Base-by-base conservation (phyloP, 1,284 basidiomycete species). In the Ceratobasidium sp. region DNA sequence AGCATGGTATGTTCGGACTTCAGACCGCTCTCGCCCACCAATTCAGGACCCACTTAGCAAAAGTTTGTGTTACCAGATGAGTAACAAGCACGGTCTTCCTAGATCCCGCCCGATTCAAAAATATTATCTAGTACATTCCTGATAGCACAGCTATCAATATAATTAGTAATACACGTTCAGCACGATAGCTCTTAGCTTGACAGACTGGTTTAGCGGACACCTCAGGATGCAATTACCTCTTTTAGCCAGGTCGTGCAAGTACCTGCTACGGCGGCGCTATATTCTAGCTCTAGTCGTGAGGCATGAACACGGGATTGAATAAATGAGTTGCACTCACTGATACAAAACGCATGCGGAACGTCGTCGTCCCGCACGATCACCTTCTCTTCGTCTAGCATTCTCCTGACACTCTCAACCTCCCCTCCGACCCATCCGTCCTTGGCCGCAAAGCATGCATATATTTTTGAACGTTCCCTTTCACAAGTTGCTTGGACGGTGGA, bases 341-440 rank as follows among this genome's bases (percentile, higher is more conserved):
- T 86, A 75, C 86, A 89, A 77, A 89, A 90, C 5, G 86, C 84
- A 76, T 90, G 88, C 4, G 85, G 87, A 61, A 89, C 82, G 44
- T 81, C 83, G 8, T 77, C 75, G 12, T 78, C 77, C 0, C 83
- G 84, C 75, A 84, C 82, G 12, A 84, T 80, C 23, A 87, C 77
- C 72, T 79, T 82, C n/a, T 30, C n/a, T 16, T 59, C 67, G 18
- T 70, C 67, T 11, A 70, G 46, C 67, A 70, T 70, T 25, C n/a
- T 42, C 44, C 25, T 70, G 3, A 70, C 67, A 25, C 67, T 70
- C n/a, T 25, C 44, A 38, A 70, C 44, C 49, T 83, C 78, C n/a
- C 72, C 44, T 11, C 85, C 86, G 61, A 90, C 86, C 88, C 88
- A 90, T 69, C 83, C 82, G 77, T 89, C 88, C 6, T 78, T 54